Conservation (phyloP, 805 yeast species). For the Cyberlindnera samutprakarnensis region DNA sequence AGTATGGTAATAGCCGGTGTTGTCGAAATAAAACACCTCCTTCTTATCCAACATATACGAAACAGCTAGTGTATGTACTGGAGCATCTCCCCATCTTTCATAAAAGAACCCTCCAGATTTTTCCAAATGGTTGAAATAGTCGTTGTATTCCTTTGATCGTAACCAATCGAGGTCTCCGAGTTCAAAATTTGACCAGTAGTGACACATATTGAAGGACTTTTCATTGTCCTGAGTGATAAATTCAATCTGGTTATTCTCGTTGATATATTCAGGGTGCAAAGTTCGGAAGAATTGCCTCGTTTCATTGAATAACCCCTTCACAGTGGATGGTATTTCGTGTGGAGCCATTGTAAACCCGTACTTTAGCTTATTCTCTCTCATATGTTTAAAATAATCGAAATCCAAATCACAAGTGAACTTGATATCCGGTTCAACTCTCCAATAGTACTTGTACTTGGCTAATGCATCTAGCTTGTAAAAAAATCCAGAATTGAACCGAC, state of each 20-base stretch:
- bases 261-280: slow-evolving; percentile 34
- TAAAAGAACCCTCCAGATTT: slow-evolving; percentile 70
- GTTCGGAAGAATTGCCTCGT: slow-evolving; percentile 40
- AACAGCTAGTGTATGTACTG: slow-evolving; percentile 77
- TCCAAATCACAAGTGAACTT: slow-evolving; percentile 52
- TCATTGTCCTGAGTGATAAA: slow-evolving; percentile 61
- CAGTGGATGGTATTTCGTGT: slow-evolving; percentile 55
- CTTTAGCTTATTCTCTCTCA: slow-evolving; percentile 45
- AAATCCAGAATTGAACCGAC: slow-evolving; percentile 40
- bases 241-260: slow-evolving; percentile 47
- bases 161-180: slow-evolving; percentile 66
- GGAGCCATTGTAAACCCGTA: slow-evolving; percentile 66
- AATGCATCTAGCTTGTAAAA: slow-evolving; percentile 56
- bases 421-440: slow-evolving; percentile 75
- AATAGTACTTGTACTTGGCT: slow-evolving; percentile 55
- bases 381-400: slow-evolving; percentile 52
- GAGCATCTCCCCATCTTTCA: slow-evolving; percentile 94
- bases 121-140: slow-evolving; percentile 59
- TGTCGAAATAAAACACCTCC: slow-evolving; percentile 63
- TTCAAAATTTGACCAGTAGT: slow-evolving; percentile 79
- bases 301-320: slow-evolving; percentile 56
- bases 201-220: slow-evolving; percentile 62
- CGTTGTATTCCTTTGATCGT: slow-evolving; percentile 48
- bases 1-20: slow-evolving; percentile 66
- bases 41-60: slow-evolving; percentile 47